These are phyloP conservation scores for Jatropha curcas DNA, from an alignment of 345 rosid genomes.

Conservation along the genomic window DNA sequence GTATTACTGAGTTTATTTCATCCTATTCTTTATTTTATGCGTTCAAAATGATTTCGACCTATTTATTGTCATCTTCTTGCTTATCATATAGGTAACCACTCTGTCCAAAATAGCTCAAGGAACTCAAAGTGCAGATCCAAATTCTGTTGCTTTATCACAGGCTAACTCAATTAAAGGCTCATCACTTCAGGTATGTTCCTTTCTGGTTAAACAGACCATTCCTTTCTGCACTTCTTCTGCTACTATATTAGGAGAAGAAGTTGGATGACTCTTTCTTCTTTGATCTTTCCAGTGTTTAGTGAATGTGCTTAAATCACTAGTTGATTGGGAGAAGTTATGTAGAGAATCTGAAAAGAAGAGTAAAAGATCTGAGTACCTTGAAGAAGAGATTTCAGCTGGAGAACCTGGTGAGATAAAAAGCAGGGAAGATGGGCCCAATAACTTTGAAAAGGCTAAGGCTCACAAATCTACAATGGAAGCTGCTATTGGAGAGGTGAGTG, in stretches of 20 bases:
- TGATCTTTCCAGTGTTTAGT: constrained; percentile 74
- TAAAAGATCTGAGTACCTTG: constrained; percentile 40
- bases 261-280: constrained; percentile 27
- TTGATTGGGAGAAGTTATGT: constrained; percentile 86
- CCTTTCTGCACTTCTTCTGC: constrained; percentile 14
- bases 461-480: constrained; percentile 94
- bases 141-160: constrained; percentile 70
- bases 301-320: constrained; percentile 81
- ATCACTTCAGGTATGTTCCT: constrained; percentile 74
- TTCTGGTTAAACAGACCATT: constrained; percentile 1
- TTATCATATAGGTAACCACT: constrained; percentile 60
- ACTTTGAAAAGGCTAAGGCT: constrained; percentile 96
- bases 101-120: constrained; percentile 93
- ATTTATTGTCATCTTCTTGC: constrained; percentile 1
- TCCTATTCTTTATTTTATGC: not conserved
- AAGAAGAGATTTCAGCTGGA: constrained; percentile 38
- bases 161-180: constrained; percentile 76
- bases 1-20: constrained; percentile 31
- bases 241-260: constrained; percentile 21
- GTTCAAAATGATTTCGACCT: not conserved
- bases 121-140: constrained; percentile 80
- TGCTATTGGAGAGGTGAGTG: constrained; percentile 76
- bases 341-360: constrained; percentile 49
- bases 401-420: constrained; percentile 53
- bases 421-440: constrained; percentile 71